Evolutionary conservation across 495 filamentous ascomycete species (phyloP), one percentile per base, ranked within the genome.

Genomic region (Acidiella bohemica): DNA sequence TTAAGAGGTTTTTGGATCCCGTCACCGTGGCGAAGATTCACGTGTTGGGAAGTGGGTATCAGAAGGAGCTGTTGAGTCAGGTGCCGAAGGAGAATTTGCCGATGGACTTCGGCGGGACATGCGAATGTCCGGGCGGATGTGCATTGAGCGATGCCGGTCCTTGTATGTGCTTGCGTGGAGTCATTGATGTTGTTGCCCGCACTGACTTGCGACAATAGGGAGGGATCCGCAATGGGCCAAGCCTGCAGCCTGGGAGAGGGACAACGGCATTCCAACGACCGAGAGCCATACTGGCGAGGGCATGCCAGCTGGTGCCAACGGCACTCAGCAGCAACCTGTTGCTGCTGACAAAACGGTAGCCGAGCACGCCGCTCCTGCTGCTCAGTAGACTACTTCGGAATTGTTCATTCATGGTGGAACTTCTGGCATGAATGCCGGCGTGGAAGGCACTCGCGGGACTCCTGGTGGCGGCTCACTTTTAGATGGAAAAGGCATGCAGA

Each of bases 1-100:
- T 97, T 58, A 93, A 92, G 69, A 68, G 71, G 17, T 95, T 92
- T 71, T 68, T 97, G 35, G 90, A 97, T 67, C 90, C 90, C 36
- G 84, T 96, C 52, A 97, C 90, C 18, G 87, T 94, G 24, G 66
- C 75, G 45, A 97, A 97, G 75, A 97, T 97, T 58, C 78, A 94
- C 60, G 74, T 97, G 36, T 71, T 96, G 11, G 85, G 87, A 44
- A 63, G 66, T 49, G 63, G 67, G 26, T 96, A 95, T 66, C 70
- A 92, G 65, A 72, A 72, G 51, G 84, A 93, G 52, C 68, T 97
- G 27, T 66, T 93, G 26, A 62, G 54, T 31, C 90, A 97, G 65
- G 74, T 97, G 4, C 84, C 92, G 2, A 67, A 70, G 40, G 86
- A 96, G 70, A 95, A 95, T 59, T 67, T 97, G 40, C 90, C 90